Evolutionary conservation across 2,329 filamentous ascomycete species (phyloP), one percentile per base, ranked within the genome.

Genomic region (Ceratocystis huliohia): DNA sequence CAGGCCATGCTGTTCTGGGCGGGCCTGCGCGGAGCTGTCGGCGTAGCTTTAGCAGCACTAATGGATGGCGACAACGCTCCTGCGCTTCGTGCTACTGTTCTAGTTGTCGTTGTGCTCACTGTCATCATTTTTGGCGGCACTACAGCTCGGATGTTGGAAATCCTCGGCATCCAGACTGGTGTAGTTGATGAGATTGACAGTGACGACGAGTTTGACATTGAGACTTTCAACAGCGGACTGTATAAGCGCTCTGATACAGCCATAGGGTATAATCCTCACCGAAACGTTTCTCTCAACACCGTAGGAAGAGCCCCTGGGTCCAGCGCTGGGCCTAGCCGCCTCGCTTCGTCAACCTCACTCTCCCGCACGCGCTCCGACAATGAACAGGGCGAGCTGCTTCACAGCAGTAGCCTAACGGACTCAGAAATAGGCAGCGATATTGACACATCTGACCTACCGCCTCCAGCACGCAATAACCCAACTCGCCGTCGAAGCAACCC

Each of bases 1-100:
- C 94, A 97, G 76, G 91, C 89, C n/a, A 97, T 99, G 94, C 84
- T 99, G n/a, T 99, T 96, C 78, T 99, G 94, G 94, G 94, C 94
- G 17, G 94, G 94, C 30, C 81, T 99, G 37, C 89, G 94, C 69
- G 94, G 94, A 72, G 94, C 94, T 61, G 94, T 99, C 71, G 94
- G 94, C 67, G 94, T 99, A 45, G 94, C 94, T 1, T 81, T 99
- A 61, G 94, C 94, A 41, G 93, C 93, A 25, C 88, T 95, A 30
- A 82, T 99, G 61, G 87, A 84, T 0, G 94, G 92, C 59, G 84
- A 86, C 65, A 94, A 96, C 73, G 86, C 86, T 0, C 88, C 87
- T 67, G 89, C 91, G 0, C 81, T 99, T 45, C 88, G 91, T 71
- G 94, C 94, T 5, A 99, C 94, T 0, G 93, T 99, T n/a, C 80